phyloP scores from a whole-genome alignment of 2,329 filamentous ascomycete species.

The Berkeleyomyces rouxiae region DNA sequence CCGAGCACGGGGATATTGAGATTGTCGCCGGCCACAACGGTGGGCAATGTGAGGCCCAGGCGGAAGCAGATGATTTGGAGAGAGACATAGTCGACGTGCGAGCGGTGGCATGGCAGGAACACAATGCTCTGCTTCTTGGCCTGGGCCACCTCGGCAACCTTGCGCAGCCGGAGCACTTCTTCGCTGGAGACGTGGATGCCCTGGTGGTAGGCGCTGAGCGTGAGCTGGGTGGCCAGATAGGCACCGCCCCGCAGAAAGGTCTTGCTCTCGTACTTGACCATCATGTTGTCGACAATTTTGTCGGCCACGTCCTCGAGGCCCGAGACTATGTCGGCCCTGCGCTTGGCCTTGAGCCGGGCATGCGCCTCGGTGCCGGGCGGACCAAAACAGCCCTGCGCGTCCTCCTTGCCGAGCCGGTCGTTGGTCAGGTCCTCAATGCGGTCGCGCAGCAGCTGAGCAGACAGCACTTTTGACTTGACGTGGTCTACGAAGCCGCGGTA shows the following conservation, averaged over 20 bases:
- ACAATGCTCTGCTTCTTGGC: conserved; percentile 88
- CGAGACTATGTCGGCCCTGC: conserved; percentile 24
- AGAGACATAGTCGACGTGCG: conserved; percentile 91
- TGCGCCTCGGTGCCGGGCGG: conserved; percentile 17
- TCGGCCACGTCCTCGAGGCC: conserved; percentile 69
- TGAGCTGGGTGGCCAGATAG: conserved; percentile 70
- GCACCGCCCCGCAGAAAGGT: conserved; percentile 83
- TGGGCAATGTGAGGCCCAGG: conserved; percentile 71
- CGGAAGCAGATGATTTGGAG: conserved; percentile 92
- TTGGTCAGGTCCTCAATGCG: conserved; percentile 73
- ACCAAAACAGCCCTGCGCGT: conserved; percentile 37
- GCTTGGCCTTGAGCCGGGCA: conserved; percentile 2
- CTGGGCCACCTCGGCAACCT: conserved; percentile 66
- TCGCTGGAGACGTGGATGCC: conserved; percentile 93
- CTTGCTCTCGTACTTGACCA: conserved; percentile 97
- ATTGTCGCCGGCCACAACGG: conserved; percentile 90
- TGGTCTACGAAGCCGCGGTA: conserved; percentile 83
- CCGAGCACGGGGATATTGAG: conserved; percentile 87
- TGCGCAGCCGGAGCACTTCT: conserved; percentile 68
- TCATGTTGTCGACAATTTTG: conserved; percentile 84
- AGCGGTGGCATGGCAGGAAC: conserved; percentile 86
- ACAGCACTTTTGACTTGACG: conserved; percentile 66
- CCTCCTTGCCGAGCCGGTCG: conserved; percentile 54
- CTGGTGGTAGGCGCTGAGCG: conserved; percentile 89
- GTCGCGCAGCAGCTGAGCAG: conserved; percentile 53